These are phyloP conservation scores for Omphalotus guepiniiformis DNA, from an alignment of 768 basidiomycete species.

Conservation along the genomic window DNA sequence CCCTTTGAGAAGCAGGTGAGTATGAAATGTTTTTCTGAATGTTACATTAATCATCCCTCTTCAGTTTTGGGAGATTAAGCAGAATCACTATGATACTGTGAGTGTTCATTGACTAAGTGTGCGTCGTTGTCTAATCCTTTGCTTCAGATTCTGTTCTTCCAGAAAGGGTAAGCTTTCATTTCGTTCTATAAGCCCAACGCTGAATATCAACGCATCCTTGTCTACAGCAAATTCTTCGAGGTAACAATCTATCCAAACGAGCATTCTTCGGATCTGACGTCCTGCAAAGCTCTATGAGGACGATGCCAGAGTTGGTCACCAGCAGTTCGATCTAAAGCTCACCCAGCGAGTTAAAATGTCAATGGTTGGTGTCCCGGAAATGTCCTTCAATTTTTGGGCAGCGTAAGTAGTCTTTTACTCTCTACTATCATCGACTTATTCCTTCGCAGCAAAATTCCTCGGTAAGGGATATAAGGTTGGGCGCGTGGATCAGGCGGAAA, in stretches of 20 bases:
- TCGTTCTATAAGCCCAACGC: background rate
- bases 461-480: conserved; percentile 94
- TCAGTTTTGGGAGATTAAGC: conserved; percentile 67
- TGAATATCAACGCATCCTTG: background rate
- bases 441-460: conserved; percentile 64
- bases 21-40: conserved; percentile 42
- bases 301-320: conserved; percentile 90
- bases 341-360: conserved; percentile 96
- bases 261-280: conserved; percentile 2
- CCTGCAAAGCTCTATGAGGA: conserved; percentile 79
- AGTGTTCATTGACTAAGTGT: conserved; percentile 14
- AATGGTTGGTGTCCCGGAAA: conserved; percentile 98
- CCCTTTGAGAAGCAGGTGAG: conserved; percentile 90
- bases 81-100: conserved; percentile 94
- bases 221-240: conserved; percentile 72
- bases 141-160: conserved; percentile 84
- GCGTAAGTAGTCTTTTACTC: conserved; percentile 47
- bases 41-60: conserved; percentile 17
- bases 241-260: conserved; percentile 30
- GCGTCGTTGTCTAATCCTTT: conserved; percentile 18
- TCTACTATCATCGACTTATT: conserved; percentile 2
- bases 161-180: conserved; percentile 71
- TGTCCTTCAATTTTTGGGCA: conserved; percentile 89
- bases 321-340: conserved; percentile 91
- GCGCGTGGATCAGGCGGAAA: conserved; percentile 95